Evolutionary conservation across 2,329 filamentous ascomycete genomes (phyloP).

Genomic region (Pezicula carpinea): DNA sequence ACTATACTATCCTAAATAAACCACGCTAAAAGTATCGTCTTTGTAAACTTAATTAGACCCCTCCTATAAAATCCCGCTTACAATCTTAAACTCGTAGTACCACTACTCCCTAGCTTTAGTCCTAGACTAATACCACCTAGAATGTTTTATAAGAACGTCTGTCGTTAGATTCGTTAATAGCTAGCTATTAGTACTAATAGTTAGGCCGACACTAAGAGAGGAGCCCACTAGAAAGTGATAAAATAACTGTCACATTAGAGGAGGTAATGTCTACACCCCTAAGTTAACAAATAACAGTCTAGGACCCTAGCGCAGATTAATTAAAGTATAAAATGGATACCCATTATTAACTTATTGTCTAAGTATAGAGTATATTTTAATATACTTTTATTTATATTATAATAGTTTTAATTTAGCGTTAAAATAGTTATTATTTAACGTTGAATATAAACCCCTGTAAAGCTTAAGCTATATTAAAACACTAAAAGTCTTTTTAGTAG

Average conservation of each 20-base stretch:
- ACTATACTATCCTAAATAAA: conserved; percentile 38
- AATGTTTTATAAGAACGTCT: conserved; percentile 31
- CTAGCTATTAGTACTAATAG: conserved; percentile 30
- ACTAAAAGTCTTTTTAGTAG: no score
- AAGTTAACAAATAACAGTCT: conserved; percentile 9
- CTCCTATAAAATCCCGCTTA: conserved; percentile 24
- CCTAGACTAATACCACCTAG: conserved; percentile 36
- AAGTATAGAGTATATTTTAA: no score
- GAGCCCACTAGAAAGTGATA: conserved; percentile 13
- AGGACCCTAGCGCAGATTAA: conserved; percentile 25
- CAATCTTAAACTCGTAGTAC: conserved; percentile 32
- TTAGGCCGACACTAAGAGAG: conserved; percentile 25
- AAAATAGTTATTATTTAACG: no score
- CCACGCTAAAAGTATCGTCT: conserved; percentile 31
- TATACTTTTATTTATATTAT: no score
- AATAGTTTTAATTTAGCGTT: no score
- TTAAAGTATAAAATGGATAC: no score
- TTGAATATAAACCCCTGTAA: no score
- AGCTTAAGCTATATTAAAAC: no score
- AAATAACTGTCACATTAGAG: conserved; percentile 1
- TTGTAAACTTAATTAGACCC: conserved; percentile 34
- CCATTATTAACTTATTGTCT: no score
- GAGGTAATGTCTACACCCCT: neutral
- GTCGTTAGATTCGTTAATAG: conserved; percentile 32
- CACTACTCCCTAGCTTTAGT: conserved; percentile 38